Evolutionary conservation across 2,329 filamentous ascomycete species (phyloP).

Genomic region (Colletotrichum gigasporum): DNA sequence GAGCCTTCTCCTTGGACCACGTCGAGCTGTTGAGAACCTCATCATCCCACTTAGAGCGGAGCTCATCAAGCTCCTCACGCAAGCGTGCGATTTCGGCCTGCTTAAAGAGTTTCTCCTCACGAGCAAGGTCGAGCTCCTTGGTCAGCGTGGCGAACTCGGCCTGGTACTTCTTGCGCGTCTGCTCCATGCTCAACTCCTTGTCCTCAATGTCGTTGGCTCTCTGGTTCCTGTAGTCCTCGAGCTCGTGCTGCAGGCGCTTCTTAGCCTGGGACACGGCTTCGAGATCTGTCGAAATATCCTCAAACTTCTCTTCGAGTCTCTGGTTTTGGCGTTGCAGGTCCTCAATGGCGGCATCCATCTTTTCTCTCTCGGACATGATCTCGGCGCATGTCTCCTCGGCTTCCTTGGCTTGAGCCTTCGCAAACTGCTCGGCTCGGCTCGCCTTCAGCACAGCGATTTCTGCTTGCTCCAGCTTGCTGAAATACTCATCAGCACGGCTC

Average conservation of each 20-base stretch:
- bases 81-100: constrained; percentile 88
- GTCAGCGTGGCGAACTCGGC: constrained; percentile 88
- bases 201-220: constrained; percentile 96
- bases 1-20: constrained; percentile 97
- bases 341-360: constrained; percentile 87
- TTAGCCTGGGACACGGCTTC: constrained; percentile 87
- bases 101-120: constrained; percentile 87
- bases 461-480: constrained; percentile 94
- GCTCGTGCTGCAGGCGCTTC: constrained; percentile 94
- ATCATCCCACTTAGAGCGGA: constrained; percentile 97
- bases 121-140: constrained; percentile 91
- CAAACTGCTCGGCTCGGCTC: constrained; percentile 90
- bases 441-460: constrained; percentile 96
- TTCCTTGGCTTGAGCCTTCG: constrained; percentile 87
- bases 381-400: constrained; percentile 90
- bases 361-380: constrained; percentile 91
- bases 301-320: constrained; percentile 87
- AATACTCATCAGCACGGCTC: constrained; percentile 92
- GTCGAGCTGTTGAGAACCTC: constrained; percentile 97
- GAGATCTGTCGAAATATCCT: constrained; percentile 91
- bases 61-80: constrained; percentile 94
- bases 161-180: constrained; percentile 97
- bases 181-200: constrained; percentile 94
- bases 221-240: constrained; percentile 96
- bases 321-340: constrained; percentile 91